A percentile compares a stretch with the other conserved stretches of the same genome.
Evolutionary conservation across 176 grass and related monocot species (phyloP).

Genomic region (Coix lacrymajobi): DNA sequence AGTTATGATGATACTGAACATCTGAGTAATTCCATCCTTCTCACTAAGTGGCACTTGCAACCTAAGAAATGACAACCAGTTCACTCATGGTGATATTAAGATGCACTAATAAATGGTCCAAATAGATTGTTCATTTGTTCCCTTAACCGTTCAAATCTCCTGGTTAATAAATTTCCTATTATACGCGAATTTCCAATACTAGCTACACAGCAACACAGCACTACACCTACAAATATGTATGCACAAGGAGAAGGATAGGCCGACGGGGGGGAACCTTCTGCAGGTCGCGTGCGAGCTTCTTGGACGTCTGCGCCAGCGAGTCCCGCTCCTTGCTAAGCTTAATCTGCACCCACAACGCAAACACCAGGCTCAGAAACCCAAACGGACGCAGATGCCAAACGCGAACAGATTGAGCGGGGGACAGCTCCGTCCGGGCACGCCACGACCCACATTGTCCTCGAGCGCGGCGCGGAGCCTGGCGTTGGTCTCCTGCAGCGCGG

Average conservation of each 20-base stretch:
- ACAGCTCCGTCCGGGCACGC: not conserved
- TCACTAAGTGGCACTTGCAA: not conserved
- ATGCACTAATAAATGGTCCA: not conserved
- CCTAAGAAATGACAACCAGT: not conserved
- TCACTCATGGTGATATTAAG: not conserved
- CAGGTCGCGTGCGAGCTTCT: constrained; percentile 75
- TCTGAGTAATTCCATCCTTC: not conserved
- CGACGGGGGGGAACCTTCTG: constrained; percentile 49
- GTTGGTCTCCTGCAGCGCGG: constrained; percentile 65
- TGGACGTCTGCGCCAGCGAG: constrained; percentile 62
- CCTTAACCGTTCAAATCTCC: not conserved
- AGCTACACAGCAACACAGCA: not conserved
- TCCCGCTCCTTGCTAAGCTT: constrained; percentile 77
- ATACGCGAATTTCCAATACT: not conserved
- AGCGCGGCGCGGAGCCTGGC: constrained; percentile 54
- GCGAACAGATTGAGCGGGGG: not conserved
- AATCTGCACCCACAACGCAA: constrained; percentile 44
- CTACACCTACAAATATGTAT: not conserved
- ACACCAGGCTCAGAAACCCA: not conserved
- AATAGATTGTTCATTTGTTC: not conserved
- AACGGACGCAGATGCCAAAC: not conserved
- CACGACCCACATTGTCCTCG: constrained; percentile 56
- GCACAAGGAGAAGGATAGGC: not conserved
- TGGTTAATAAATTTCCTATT: not conserved
- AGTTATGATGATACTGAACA: not conserved